phyloP scores from a whole-genome alignment of 352 stramenopile genomes.

The Phytophthora brassicae region DNA sequence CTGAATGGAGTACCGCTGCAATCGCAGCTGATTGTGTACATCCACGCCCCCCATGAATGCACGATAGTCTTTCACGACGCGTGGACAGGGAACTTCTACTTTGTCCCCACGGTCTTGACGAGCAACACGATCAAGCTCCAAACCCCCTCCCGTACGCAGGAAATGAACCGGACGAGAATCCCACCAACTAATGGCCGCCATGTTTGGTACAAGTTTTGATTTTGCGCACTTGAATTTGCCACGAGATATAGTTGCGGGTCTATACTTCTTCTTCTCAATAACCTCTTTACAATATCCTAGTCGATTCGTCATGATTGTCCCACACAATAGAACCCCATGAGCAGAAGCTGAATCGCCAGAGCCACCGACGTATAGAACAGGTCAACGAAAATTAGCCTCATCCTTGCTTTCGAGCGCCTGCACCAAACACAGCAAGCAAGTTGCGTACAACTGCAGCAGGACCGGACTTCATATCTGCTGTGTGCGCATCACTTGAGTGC shows the following conservation, averaged over 20 bases:
- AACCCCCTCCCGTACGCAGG: conserved; percentile 5
- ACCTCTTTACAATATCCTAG: conserved; percentile 14
- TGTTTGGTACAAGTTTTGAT: conserved; percentile 2
- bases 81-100: conserved; percentile 1
- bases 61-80: conserved; percentile 18
- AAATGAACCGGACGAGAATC: conserved; percentile 14
- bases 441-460: conserved; percentile 10
- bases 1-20: conserved; percentile 22
- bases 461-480: background rate
- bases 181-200: conserved; percentile 14
- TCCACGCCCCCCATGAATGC: conserved; percentile 9
- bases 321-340: conserved; percentile 4
- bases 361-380: background rate
- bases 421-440: background rate
- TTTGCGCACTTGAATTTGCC: background rate
- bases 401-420: conserved; percentile 5
- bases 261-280: conserved; percentile 18
- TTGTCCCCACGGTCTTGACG: background rate
- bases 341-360: background rate
- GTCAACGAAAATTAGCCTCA: background rate
- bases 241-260: background rate
- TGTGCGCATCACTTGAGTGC: background rate
- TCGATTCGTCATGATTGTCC: conserved; percentile 16
- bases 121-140: background rate
- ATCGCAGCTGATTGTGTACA: conserved; percentile 3